Base-by-base conservation (phyloP, 208 protist genomes). In the Trypanosoma mega region DNA sequence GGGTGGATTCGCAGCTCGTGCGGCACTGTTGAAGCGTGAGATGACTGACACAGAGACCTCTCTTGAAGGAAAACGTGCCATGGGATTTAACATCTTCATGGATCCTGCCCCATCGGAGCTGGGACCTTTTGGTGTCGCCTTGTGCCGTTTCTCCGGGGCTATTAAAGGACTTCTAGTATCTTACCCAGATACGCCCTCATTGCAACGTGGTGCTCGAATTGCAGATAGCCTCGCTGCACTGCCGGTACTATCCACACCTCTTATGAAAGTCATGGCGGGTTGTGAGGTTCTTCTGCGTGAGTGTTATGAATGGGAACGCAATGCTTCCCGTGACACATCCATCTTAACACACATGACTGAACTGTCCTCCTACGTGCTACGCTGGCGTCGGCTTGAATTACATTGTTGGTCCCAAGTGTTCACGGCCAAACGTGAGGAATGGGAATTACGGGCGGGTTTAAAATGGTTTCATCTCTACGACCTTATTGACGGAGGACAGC, bases 331-430 rank as follows among this genome's bases (percentile, higher is more conserved):
- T 34, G 77, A 78, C 30, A 85, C 97, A 3, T 98, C 96, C 3
- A 65, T 99, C 18, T 76, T 90, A 29, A 36, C 45, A 6, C 82
- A 98, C 74, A 93, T 98, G 62, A 88, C 82, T 30, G 64, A 85
- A 49, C 72, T 98, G 2, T 92, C 82, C 7, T 63, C 73, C 8
- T 90, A 99, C 53, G 91, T 99, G 50, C 75, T 98, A 20, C 92
- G 97, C 20, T 99, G 98, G 98, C 87, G 98, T 34, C 85, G 93
- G 37, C 71, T 99, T 26, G 98, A 99, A 78, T 70, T 99, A 47
- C 81, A 97, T 54, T 93, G 81, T 75, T 99, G 98, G 97, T 74
- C 83, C 21, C 71, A 85, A 51, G 77, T 97, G 29, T 94, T 98
- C 53, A 67, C 76, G 20, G 80, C 82, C 8, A 94, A 94, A 72